A percentile compares a stretch with the other conserved stretches of the same genome.
These are phyloP conservation scores for Penicillium manginii DNA, from an alignment of 495 filamentous ascomycete genomes.

Conservation along the genomic window DNA sequence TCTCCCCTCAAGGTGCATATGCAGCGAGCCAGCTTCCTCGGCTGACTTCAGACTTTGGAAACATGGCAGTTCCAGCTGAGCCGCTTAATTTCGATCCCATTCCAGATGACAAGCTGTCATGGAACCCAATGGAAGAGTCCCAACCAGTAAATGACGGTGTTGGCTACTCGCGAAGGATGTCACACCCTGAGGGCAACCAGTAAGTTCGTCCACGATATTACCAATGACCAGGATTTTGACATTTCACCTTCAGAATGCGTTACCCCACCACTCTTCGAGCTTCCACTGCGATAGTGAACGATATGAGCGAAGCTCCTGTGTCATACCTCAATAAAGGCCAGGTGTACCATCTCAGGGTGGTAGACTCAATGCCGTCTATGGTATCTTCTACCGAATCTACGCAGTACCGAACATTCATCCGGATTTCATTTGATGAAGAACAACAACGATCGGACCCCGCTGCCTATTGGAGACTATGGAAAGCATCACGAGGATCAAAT, in stretches of 20 bases:
- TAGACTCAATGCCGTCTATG: constrained; percentile 59
- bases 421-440: constrained; percentile 93
- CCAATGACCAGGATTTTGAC: neutral
- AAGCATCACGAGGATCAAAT: constrained; percentile 75
- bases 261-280: constrained; percentile 6
- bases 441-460: constrained; percentile 81
- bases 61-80: neutral
- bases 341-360: constrained; percentile 79
- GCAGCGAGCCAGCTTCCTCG: too few relatives aligned
- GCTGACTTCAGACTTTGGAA: neutral
- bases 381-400: constrained; percentile 45
- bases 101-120: neutral
- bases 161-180: neutral
- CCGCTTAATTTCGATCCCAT: neutral
- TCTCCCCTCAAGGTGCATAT: too few relatives aligned
- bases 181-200: neutral
- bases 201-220: neutral
- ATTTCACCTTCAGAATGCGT: neutral
- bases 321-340: constrained; percentile 98
- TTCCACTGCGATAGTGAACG: constrained; percentile 5
- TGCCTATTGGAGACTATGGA: constrained; percentile 94
- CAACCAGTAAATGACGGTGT: neutral
- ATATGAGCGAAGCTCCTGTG: constrained; percentile 66
- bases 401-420: constrained; percentile 82
- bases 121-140: neutral